Evolutionary conservation across 2,329 filamentous ascomycete genomes (phyloP).

Genomic region (Trichoderma sp.): DNA sequence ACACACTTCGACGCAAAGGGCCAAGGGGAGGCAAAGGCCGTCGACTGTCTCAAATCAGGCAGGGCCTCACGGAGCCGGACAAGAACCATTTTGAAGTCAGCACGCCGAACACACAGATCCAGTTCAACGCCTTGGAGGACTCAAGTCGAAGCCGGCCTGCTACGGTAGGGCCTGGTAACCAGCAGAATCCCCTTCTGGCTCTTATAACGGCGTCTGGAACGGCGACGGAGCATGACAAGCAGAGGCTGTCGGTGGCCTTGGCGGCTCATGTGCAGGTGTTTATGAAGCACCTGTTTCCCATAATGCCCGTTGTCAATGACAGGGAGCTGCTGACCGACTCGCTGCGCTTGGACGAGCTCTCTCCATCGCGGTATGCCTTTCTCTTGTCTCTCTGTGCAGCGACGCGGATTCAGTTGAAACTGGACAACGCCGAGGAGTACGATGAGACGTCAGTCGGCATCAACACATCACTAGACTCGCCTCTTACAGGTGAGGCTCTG

Average conservation of each 20-base stretch:
- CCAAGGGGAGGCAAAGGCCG: constrained; percentile 30
- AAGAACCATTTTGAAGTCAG: constrained; percentile 25
- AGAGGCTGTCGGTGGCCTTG: constrained; percentile 25
- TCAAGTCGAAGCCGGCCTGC: neutral
- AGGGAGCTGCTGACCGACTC: constrained; percentile 29
- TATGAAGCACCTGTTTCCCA: constrained; percentile 32
- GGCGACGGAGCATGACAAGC: constrained; percentile 20
- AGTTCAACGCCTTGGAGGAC: neutral
- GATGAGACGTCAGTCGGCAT: constrained; percentile 22
- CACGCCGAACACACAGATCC: constrained; percentile 21
- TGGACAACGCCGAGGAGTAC: constrained; percentile 25
- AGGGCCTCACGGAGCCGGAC: constrained; percentile 21
- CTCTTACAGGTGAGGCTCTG: constrained; percentile 28
- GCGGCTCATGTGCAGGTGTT: constrained; percentile 30
- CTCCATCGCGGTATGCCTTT: constrained; percentile 30
- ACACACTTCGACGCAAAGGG: constrained; percentile 31
- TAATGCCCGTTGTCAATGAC: constrained; percentile 33
- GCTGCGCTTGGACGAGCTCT: constrained; percentile 25
- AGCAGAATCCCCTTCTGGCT: neutral
- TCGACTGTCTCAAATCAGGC: constrained; percentile 29
- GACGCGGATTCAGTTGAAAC: constrained; percentile 30
- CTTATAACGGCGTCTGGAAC: neutral
- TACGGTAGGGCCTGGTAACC: neutral
- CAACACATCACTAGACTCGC: constrained; percentile 23
- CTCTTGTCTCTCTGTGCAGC: constrained; percentile 30